Percentiles rank a stretch among this genome's conserved stretches.
phyloP scores from a whole-genome alignment of 805 yeast genomes.

The Metschnikowia corniflorae region DNA sequence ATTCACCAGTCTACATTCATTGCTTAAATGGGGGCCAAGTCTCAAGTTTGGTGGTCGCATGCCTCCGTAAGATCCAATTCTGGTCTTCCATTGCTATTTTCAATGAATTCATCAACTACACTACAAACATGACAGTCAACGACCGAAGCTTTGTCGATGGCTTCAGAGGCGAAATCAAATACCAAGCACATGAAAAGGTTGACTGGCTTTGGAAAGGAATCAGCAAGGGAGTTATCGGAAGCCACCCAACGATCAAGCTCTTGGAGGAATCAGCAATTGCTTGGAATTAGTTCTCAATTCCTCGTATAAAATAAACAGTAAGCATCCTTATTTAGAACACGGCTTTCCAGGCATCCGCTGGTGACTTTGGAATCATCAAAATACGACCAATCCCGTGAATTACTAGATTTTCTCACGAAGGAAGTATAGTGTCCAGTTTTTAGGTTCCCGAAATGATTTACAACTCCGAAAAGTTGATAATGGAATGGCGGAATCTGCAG shows the following conservation, averaged over 20 bases:
- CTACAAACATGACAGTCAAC: slow-evolving; percentile 73
- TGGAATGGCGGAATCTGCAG: slow-evolving; percentile 80
- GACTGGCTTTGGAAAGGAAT: slow-evolving; percentile 68
- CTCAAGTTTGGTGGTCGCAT: slow-evolving; percentile 80
- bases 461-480: slow-evolving; percentile 75
- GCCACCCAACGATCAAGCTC: slow-evolving; percentile 50
- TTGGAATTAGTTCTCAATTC: no score
- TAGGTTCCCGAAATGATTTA: slow-evolving; percentile 78
- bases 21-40: slow-evolving; percentile 89
- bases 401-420: slow-evolving; percentile 54
- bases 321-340: slow-evolving; percentile 70
- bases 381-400: slow-evolving; percentile 57
- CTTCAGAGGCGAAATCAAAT: slow-evolving; percentile 60
- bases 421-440: slow-evolving; percentile 89
- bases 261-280: slow-evolving; percentile 23
- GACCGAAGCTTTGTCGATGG: slow-evolving; percentile 83
- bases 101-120: slow-evolving; percentile 76
- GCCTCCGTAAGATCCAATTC: slow-evolving; percentile 73
- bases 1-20: slow-evolving; percentile 76
- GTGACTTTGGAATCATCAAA: slow-evolving; percentile 78
- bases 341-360: slow-evolving; percentile 44
- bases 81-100: slow-evolving; percentile 90
- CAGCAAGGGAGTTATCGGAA: slow-evolving; percentile 52
- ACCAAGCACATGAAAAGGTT: slow-evolving; percentile 44
- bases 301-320: slow-evolving; percentile 75